Conservation (phyloP, 495 filamentous ascomycete species). For the Xanthoparmelia taractica region DNA sequence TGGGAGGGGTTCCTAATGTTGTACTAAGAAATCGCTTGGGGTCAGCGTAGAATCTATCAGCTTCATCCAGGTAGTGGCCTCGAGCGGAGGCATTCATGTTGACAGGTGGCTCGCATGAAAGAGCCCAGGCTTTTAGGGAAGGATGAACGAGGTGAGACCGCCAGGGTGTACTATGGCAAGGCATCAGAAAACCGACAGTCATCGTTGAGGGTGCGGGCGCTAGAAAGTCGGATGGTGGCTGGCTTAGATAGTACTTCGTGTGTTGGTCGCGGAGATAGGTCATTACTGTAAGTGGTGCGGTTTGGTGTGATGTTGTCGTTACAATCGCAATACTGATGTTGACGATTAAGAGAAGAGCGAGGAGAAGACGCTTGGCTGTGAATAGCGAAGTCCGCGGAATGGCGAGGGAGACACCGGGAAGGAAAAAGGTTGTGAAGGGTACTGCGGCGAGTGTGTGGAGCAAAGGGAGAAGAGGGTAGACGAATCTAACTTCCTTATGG, state of each 20-base stretch:
- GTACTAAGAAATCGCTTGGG: conserved; percentile 51
- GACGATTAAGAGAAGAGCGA: conserved; percentile 51
- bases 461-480: conserved; percentile 83
- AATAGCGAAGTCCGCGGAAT: conserved; percentile 20
- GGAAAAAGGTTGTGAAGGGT: conserved; percentile 59
- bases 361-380: conserved; percentile 32
- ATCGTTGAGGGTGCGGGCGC: conserved; percentile 33
- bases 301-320: conserved; percentile 67
- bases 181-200: conserved; percentile 86
- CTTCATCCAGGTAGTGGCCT: conserved; percentile 70
- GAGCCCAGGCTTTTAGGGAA: conserved; percentile 69
- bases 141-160: conserved; percentile 74
- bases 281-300: conserved; percentile 64
- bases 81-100: conserved; percentile 51
- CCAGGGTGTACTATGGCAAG: conserved; percentile 98
- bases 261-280: conserved; percentile 67
- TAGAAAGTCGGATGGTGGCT: conserved; percentile 14
- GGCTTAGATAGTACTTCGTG: conserved; percentile 40
- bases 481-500: conserved; percentile 97
- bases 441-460: conserved; percentile 73
- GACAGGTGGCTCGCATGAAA: conserved; percentile 87
- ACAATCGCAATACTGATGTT: conserved; percentile 71
- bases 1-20: conserved; percentile 40
- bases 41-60: conserved; percentile 77
- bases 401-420: conserved; percentile 34